phyloP scores from a whole-genome alignment of 1,284 basidiomycete genomes.

The Pyrrhoderma lamaoense region DNA sequence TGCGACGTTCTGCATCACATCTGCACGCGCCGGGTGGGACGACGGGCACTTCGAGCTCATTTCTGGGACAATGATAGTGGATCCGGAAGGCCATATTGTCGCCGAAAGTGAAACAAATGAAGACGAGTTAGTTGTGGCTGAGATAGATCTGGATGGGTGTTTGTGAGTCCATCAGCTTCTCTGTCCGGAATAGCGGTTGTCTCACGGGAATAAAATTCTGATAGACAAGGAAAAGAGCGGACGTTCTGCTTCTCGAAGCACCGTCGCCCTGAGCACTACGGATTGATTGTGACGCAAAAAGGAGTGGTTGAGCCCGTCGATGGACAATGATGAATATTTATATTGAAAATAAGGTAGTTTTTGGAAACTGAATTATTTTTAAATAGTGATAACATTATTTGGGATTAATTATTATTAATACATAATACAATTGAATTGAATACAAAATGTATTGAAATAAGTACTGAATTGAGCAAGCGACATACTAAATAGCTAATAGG shows the following conservation, averaged over 20 bases:
- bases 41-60: constrained; percentile 19
- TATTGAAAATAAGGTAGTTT: no score
- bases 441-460: no score
- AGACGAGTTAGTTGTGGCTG: constrained; percentile 18
- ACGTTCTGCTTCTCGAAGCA: constrained; percentile 19
- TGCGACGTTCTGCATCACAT: constrained; percentile 5
- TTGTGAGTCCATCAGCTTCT: background rate
- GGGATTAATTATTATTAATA: no score
- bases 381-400: no score
- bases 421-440: no score
- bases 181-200: background rate
- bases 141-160: constrained; percentile 18
- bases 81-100: constrained; percentile 18
- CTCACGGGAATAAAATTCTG: background rate
- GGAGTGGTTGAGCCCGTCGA: constrained; percentile 9
- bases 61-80: constrained; percentile 17
- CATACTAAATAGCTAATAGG: no score
- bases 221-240: constrained; percentile 16
- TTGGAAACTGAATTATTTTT: background rate
- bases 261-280: constrained; percentile 17
- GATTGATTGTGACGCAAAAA: constrained; percentile 14
- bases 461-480: no score
- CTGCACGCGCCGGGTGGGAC: constrained; percentile 11
- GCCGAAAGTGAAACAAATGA: constrained; percentile 16
- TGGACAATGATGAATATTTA: no score